A percentile compares a stretch with the other conserved stretches of the same genome.
Evolutionary conservation across 345 rosid genomes (phyloP).

Genomic region (Populus davidiana): DNA sequence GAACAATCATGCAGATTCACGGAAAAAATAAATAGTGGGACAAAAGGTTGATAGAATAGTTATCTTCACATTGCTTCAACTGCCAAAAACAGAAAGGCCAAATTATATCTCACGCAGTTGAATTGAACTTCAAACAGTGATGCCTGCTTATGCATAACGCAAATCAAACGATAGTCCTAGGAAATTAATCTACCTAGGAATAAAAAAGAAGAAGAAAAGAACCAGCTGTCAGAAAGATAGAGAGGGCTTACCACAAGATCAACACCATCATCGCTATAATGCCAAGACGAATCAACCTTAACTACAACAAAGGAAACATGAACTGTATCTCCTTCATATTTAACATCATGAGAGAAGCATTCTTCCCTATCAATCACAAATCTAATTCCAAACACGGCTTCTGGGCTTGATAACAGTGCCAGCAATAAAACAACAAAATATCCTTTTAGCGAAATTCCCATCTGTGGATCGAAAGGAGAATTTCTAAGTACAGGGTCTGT

Average conservation of each 20-base stretch:
- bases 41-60: background rate
- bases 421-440: conserved; percentile 24
- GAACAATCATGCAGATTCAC: too few species aligned
- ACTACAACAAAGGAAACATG: conserved; percentile 65
- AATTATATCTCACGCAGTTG: background rate
- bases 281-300: conserved; percentile 56
- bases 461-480: conserved; percentile 28
- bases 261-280: conserved; percentile 47
- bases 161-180: background rate
- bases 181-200: background rate
- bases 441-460: conserved; percentile 31
- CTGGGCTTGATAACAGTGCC: conserved; percentile 31
- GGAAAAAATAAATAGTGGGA: too few species aligned
- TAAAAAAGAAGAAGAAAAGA: background rate
- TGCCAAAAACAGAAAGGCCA: too few species aligned
- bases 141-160: background rate
- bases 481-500: background rate
- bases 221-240: background rate
- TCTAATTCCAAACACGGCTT: conserved; percentile 46
- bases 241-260: conserved; percentile 57
- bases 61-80: background rate
- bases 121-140: background rate
- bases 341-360: conserved; percentile 59
- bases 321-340: conserved; percentile 58
- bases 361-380: conserved; percentile 64